phyloP scores from a whole-genome alignment of 2,329 filamentous ascomycete species.

The Coniochaeta pulveracea region DNA sequence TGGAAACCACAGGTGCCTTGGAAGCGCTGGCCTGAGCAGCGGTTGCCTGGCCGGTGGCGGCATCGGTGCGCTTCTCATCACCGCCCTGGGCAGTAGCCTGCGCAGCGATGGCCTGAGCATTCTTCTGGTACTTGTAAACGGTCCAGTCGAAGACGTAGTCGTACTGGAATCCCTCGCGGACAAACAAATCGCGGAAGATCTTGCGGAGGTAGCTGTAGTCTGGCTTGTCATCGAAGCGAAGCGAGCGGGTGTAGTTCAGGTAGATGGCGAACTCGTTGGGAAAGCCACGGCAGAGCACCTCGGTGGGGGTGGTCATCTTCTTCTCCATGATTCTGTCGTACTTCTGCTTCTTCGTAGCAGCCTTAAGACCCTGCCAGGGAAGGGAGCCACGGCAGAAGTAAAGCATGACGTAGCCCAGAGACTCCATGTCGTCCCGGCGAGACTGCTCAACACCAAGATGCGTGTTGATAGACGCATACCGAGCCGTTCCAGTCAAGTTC shows the following conservation, averaged over 20 bases:
- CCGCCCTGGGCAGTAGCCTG: slow-evolving; percentile 66
- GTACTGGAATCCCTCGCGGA: slow-evolving; percentile 98
- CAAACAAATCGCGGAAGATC: slow-evolving; percentile 99
- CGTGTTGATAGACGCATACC: slow-evolving; percentile 98
- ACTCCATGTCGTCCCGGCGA: slow-evolving; percentile 98
- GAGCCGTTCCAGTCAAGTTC: slow-evolving; percentile 97
- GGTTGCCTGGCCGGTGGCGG: slow-evolving; percentile 50
- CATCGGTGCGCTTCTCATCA: slow-evolving; percentile 62
- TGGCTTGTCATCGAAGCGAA: slow-evolving; percentile 98
- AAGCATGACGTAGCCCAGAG: slow-evolving; percentile 96
- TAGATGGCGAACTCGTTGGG: slow-evolving; percentile 99
- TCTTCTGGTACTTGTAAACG: slow-evolving; percentile 99
- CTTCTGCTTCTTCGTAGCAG: slow-evolving; percentile 99
- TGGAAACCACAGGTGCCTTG: slow-evolving; percentile 59
- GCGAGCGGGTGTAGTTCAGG: slow-evolving; percentile 96
- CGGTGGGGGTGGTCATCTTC: slow-evolving; percentile 99
- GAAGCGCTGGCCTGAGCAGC: slow-evolving; percentile 45
- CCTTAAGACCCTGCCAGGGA: slow-evolving; percentile 97
- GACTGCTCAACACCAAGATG: slow-evolving; percentile 98
- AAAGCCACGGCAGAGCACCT: slow-evolving; percentile 97
- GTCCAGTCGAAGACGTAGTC: slow-evolving; percentile 99
- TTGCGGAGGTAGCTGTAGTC: slow-evolving; percentile 99
- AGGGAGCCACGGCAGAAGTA: slow-evolving; percentile 99
- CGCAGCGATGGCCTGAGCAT: slow-evolving; percentile 86
- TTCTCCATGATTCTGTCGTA: slow-evolving; percentile 99